Conservation (phyloP, 768 basidiomycete genomes). For the Trichaptum fuscoviolaceum region DNA sequence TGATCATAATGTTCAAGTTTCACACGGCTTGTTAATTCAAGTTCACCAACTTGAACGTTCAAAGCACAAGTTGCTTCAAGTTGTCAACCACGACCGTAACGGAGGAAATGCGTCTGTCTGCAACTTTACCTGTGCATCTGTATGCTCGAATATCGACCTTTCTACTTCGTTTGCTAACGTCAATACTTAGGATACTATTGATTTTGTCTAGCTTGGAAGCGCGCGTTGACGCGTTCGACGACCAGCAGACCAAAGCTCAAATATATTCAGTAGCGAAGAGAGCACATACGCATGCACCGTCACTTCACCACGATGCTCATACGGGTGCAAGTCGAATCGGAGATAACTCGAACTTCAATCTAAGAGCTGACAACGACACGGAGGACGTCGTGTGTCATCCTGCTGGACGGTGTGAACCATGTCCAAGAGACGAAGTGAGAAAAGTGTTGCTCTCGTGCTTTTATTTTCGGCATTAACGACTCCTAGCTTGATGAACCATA, state of each 20-base stretch:
- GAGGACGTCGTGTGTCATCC: slow-evolving; percentile 17
- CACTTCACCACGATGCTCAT: neutral
- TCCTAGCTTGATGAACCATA: slow-evolving; percentile 79
- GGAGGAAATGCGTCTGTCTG: neutral
- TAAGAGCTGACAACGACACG: neutral
- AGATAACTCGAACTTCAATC: neutral
- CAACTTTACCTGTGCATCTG: neutral
- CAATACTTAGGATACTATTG: neutral
- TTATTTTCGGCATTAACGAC: slow-evolving; percentile 3
- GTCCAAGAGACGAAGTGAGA: slow-evolving; percentile 36
- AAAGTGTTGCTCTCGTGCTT: slow-evolving; percentile 6
- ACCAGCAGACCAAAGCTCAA: neutral
- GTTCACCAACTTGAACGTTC: neutral
- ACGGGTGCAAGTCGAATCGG: neutral
- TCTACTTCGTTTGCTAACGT: neutral
- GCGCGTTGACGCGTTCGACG: neutral
- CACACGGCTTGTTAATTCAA: neutral
- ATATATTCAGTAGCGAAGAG: neutral
- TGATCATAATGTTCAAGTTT: neutral
- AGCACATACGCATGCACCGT: neutral
- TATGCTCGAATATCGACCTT: neutral
- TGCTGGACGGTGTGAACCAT: slow-evolving; percentile 34
- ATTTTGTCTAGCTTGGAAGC: neutral
- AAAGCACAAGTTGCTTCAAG: neutral
- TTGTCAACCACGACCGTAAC: neutral